These are phyloP conservation scores for Leccinum imitatum DNA, from an alignment of 768 basidiomycete species.

Conservation along the genomic window DNA sequence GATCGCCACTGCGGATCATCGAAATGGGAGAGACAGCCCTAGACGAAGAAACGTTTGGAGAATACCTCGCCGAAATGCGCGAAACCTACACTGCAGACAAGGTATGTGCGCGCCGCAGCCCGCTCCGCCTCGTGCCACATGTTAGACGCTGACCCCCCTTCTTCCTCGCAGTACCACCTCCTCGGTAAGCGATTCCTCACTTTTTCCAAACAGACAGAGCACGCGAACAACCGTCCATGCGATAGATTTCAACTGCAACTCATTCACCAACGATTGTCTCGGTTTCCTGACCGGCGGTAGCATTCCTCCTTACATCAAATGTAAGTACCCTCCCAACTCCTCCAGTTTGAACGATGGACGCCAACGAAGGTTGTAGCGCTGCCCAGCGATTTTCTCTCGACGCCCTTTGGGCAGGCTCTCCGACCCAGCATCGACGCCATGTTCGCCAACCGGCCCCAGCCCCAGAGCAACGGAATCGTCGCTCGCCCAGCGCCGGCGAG, in stretches of 20 bases:
- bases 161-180: slow-evolving; percentile 70
- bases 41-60: slow-evolving; percentile 82
- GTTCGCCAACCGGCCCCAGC: slow-evolving; percentile 51
- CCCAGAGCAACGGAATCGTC: slow-evolving; percentile 30
- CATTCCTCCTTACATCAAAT: slow-evolving; percentile 81
- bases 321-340: slow-evolving; percentile 34
- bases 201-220: background rate
- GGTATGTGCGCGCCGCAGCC: slow-evolving; percentile 40
- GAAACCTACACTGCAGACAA: slow-evolving; percentile 88
- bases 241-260: slow-evolving; percentile 91
- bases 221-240: background rate
- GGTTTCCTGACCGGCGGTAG: slow-evolving; percentile 84
- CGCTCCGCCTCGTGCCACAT: too few relatives aligned
- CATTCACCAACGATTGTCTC: slow-evolving; percentile 85
- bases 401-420: slow-evolving; percentile 82
- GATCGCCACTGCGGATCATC: slow-evolving; percentile 64
- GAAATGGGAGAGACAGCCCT: slow-evolving; percentile 79
- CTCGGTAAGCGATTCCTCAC: slow-evolving; percentile 48
- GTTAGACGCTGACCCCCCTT: background rate
- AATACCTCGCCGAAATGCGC: slow-evolving; percentile 75
- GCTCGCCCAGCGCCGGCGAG: slow-evolving; percentile 26
- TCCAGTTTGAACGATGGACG: background rate
- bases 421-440: slow-evolving; percentile 91
- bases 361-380: slow-evolving; percentile 46
- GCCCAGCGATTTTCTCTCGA: slow-evolving; percentile 83